phyloP scores from a whole-genome alignment of 495 filamentous ascomycete species.

The Xylaria curta region DNA sequence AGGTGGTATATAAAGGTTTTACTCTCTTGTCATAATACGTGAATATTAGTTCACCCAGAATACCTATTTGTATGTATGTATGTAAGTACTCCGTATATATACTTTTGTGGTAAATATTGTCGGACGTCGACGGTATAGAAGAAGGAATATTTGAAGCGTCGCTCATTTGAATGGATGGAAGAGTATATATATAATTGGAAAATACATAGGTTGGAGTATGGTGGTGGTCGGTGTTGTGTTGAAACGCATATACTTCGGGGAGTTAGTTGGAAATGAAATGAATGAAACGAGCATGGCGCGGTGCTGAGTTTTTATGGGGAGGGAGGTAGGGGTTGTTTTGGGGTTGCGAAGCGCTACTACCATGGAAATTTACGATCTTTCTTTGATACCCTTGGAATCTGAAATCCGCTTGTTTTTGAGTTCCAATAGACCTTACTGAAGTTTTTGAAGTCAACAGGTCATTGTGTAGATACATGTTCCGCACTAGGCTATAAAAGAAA shows the following conservation, averaged over 20 bases:
- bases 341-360: not conserved
- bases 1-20: constrained; percentile 32
- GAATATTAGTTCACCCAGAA: not conserved
- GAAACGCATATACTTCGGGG: constrained; percentile 3
- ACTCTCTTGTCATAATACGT: not conserved
- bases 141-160: not conserved
- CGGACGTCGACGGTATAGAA: not conserved
- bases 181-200: not conserved
- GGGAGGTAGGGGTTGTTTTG: not conserved
- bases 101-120: not conserved
- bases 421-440: not conserved
- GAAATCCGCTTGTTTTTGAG: not conserved
- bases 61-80: not conserved
- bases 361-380: not conserved
- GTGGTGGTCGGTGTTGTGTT: not conserved
- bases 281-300: not conserved
- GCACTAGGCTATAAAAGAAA: too few relatives aligned
- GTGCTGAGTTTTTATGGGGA: not conserved
- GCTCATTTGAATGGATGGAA: not conserved
- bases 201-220: not conserved
- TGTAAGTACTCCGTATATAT: constrained; percentile 9
- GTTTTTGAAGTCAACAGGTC: too few relatives aligned
- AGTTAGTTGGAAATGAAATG: not conserved
- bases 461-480: too few relatives aligned
- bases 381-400: not conserved